A percentile compares a stretch with the other conserved stretches of the same genome.
phyloP scores from a whole-genome alignment of 73 alveolate species.

The Paramecium bursaria region DNA sequence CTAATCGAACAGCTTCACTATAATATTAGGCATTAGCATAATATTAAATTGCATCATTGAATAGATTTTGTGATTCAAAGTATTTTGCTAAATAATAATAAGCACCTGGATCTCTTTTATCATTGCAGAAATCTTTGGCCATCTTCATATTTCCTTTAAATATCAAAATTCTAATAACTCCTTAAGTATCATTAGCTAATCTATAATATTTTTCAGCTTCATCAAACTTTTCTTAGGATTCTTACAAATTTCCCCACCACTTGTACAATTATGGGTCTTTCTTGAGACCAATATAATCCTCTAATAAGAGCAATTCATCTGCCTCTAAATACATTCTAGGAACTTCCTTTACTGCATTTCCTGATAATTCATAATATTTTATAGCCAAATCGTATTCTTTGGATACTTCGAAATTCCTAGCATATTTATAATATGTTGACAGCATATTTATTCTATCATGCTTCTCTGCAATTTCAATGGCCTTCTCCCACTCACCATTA shows the following conservation, averaged over 20 bases:
- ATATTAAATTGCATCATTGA: conserved; percentile 90
- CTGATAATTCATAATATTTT: conserved; percentile 82
- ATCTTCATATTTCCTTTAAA: conserved; percentile 78
- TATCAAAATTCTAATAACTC: conserved; percentile 81
- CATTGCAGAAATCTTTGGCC: conserved; percentile 87
- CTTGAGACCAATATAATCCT: conserved; percentile 79
- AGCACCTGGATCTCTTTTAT: conserved; percentile 92
- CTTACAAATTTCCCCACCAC: conserved; percentile 97
- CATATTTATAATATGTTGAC: conserved; percentile 93
- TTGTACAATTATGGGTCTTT: conserved; percentile 87
- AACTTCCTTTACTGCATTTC: conserved; percentile 83
- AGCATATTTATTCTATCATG: conserved; percentile 93
- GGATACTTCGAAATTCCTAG: conserved; percentile 91
- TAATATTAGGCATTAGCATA: conserved; percentile 92
- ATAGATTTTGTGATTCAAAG: conserved; percentile 83
- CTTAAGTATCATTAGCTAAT: conserved; percentile 76
- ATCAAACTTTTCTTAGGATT: conserved; percentile 85
- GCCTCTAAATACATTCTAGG: conserved; percentile 95
- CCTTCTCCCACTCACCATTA: conserved; percentile 96
- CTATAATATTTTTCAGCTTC: conserved; percentile 88
- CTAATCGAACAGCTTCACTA: conserved; percentile 97
- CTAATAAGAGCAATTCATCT: conserved; percentile 80
- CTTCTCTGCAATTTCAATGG: conserved; percentile 94
- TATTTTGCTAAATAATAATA: conserved; percentile 91
- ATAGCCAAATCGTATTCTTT: conserved; percentile 91